These are phyloP conservation scores for Sechiopsis laciniata DNA, from an alignment of 306 rosid species.

Conservation along the genomic window DNA sequence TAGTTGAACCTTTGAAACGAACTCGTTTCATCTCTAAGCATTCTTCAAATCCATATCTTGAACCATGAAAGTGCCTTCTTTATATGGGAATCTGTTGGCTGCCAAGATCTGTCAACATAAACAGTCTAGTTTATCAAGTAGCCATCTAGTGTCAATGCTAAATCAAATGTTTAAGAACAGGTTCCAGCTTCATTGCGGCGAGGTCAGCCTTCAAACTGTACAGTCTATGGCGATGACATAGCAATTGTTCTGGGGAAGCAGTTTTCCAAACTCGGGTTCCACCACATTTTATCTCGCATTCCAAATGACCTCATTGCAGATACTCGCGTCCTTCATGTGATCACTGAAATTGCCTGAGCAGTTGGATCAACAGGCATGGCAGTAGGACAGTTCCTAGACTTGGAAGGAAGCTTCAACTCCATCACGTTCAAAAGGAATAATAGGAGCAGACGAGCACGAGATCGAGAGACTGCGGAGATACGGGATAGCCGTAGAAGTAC, in stretches of 20 bases:
- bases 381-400: conserved; percentile 84
- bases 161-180: not conserved
- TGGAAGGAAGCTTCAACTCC: conserved; percentile 55
- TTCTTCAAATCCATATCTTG: not conserved
- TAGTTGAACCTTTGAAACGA: not conserved
- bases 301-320: conserved; percentile 66
- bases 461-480: conserved; percentile 63
- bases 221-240: conserved; percentile 64
- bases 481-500: conserved; percentile 78
- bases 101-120: not conserved
- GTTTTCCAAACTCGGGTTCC: conserved; percentile 86
- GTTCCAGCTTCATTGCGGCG: conserved; percentile 14
- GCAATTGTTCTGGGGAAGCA: conserved; percentile 77
- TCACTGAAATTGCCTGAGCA: conserved; percentile 66
- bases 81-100: too few species aligned
- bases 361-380: conserved; percentile 96
- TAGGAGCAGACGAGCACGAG: conserved; percentile 69
- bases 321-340: conserved; percentile 52
- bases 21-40: not conserved
- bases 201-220: conserved; percentile 78
- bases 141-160: too few species aligned
- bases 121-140: too few species aligned
- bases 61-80: too few species aligned
- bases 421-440: conserved; percentile 56
- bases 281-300: conserved; percentile 74